Evolutionary conservation across 148 eudicot genomes (phyloP).

Genomic region (Bassia scoparia): DNA sequence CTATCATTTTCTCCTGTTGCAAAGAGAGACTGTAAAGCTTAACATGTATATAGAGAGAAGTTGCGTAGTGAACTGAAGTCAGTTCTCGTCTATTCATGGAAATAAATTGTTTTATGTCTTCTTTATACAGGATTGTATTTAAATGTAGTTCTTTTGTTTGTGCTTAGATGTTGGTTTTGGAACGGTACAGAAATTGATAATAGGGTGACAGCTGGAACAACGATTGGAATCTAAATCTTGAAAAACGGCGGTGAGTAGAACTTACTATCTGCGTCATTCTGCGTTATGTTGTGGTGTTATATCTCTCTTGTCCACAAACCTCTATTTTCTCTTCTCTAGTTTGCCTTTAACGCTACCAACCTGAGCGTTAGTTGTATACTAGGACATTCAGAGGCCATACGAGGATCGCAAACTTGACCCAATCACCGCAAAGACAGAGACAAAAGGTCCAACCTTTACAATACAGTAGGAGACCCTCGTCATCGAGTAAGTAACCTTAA

Average conservation of each 20-base stretch:
- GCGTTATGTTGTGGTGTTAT: background rate
- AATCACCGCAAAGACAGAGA: conserved; percentile 67
- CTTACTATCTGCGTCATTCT: background rate
- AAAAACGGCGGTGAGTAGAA: conserved; percentile 64
- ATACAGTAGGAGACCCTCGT: conserved; percentile 75
- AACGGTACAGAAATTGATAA: conserved; percentile 71
- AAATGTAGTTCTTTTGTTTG: background rate
- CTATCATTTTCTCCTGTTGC: conserved; percentile 64
- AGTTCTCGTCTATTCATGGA: conserved; percentile 7
- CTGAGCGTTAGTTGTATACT: conserved; percentile 9
- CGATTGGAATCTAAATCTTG: conserved; percentile 74
- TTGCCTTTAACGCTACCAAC: background rate
- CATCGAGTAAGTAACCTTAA: conserved; percentile 41
- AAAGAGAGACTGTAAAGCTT: conserved; percentile 67
- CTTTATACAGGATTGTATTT: background rate
- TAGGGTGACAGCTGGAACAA: conserved; percentile 74
- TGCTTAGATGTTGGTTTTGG: conserved; percentile 2
- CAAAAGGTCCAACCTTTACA: conserved; percentile 53
- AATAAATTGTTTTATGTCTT: background rate
- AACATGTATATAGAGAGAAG: conserved; percentile 62
- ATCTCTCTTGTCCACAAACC: background rate
- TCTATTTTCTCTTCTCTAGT: too few relatives aligned
- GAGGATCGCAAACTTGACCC: conserved; percentile 68
- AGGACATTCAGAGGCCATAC: conserved; percentile 58
- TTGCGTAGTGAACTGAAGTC: conserved; percentile 65